A percentile compares a stretch with the other conserved stretches of the same genome.
phyloP scores from a whole-genome alignment of 129 eudicot genomes.

The Tagetes patula region DNA sequence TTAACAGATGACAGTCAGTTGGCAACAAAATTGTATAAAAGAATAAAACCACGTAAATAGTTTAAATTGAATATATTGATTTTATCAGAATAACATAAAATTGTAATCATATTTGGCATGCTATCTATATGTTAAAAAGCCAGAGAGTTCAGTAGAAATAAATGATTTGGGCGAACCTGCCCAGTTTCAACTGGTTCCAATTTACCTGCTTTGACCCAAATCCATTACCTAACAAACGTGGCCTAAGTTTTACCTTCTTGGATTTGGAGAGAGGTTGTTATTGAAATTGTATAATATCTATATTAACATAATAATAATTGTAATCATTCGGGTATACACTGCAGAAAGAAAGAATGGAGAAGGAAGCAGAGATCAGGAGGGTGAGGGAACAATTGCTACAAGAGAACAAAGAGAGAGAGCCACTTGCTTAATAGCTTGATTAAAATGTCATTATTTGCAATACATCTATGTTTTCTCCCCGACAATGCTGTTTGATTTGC shows the following conservation, averaged over 20 bases:
- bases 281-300: neutral
- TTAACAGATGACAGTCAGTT: too few species aligned
- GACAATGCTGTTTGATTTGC: constrained; percentile 21
- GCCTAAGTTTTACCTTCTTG: constrained; percentile 1
- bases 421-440: constrained; percentile 39
- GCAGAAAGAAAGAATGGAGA: constrained; percentile 72
- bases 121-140: neutral
- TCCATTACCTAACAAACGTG: neutral
- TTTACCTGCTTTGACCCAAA: neutral
- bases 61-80: neutral
- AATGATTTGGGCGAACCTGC: neutral
- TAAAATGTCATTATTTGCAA: constrained; percentile 3
- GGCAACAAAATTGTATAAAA: too few species aligned
- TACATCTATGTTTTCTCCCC: constrained; percentile 14
- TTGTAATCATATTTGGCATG: neutral
- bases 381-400: constrained; percentile 58
- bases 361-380: constrained; percentile 69
- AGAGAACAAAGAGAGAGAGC: constrained; percentile 54
- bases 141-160: neutral
- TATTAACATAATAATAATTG: neutral
- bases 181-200: neutral
- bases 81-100: neutral
- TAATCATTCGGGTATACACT: neutral
- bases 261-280: neutral
- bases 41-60: too few species aligned